Evolutionary conservation across 2,329 filamentous ascomycete species (phyloP).

Genomic region (Sporothrix globosa): DNA sequence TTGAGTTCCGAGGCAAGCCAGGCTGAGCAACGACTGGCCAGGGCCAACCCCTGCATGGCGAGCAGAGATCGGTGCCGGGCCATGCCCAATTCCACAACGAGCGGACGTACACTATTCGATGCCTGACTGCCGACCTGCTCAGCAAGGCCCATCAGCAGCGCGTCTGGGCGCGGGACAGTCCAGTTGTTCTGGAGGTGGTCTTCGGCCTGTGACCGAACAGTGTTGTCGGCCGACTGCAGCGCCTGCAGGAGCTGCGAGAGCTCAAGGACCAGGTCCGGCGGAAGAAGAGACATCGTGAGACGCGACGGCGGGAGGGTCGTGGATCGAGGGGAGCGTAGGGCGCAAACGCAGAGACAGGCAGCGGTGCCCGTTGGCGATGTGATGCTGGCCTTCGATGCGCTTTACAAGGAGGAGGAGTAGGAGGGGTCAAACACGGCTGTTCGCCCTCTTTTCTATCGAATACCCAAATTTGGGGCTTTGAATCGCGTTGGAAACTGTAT

Average conservation of each 20-base stretch:
- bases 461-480: constrained; percentile 2
- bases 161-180: constrained; percentile 78
- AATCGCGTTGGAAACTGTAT: constrained; percentile 3
- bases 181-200: constrained; percentile 90
- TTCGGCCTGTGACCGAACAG: constrained; percentile 80
- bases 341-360: constrained; percentile 25
- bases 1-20: background rate
- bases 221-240: constrained; percentile 88
- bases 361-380: constrained; percentile 21
- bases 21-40: background rate
- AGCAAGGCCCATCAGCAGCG: constrained; percentile 89
- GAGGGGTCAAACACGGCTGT: constrained; percentile 17
- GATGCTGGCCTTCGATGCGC: constrained; percentile 14
- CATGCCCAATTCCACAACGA: background rate
- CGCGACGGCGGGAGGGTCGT: constrained; percentile 19
- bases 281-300: constrained; percentile 75
- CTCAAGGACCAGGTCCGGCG: constrained; percentile 80
- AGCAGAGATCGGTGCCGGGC: background rate
- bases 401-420: constrained; percentile 11
- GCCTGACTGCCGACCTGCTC: constrained; percentile 85
- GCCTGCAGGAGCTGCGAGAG: constrained; percentile 84
- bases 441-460: constrained; percentile 4
- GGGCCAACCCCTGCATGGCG: background rate
- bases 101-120: constrained; percentile 66
- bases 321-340: constrained; percentile 20